A percentile compares a stretch with the other conserved stretches of the same genome.
These are phyloP conservation scores for Ilyonectria mors-panacis DNA, from an alignment of 2,329 filamentous ascomycete genomes.

Conservation along the genomic window DNA sequence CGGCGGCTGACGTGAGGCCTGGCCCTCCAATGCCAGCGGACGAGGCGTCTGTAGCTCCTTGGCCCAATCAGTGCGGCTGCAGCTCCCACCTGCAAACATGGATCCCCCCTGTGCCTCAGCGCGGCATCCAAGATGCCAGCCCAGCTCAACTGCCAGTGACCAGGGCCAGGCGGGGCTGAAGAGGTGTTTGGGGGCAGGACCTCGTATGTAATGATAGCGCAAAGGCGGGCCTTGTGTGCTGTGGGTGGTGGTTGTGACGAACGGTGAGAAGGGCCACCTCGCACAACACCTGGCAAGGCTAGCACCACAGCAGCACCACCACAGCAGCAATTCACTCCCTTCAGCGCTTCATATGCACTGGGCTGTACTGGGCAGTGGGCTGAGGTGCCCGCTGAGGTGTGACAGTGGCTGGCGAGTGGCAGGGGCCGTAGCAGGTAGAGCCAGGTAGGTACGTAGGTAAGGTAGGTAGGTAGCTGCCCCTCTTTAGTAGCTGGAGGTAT, in stretches of 20 bases:
- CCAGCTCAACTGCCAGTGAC: conserved; percentile 2
- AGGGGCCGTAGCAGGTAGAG: not conserved
- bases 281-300: not conserved
- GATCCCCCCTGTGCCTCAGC: not conserved
- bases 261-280: conserved; percentile 18
- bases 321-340: not conserved
- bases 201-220: conserved; percentile 25
- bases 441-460: not conserved
- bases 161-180: not conserved
- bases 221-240: conserved; percentile 14
- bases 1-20: conserved; percentile 42
- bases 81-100: conserved; percentile 34
- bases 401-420: conserved; percentile 10
- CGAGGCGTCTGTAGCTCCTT: conserved; percentile 25
- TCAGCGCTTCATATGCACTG: not conserved
- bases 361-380: not conserved
- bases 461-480: conserved; percentile 8
- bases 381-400: conserved; percentile 23
- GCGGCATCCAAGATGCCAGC: conserved; percentile 12
- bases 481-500: conserved; percentile 8
- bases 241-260: not conserved
- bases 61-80: conserved; percentile 37
- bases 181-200: not conserved
- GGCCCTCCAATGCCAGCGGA: conserved; percentile 24
- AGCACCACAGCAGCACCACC: not conserved